Conservation (phyloP, 257 asterid genomes). For the Nicotiana tabacum region DNA sequence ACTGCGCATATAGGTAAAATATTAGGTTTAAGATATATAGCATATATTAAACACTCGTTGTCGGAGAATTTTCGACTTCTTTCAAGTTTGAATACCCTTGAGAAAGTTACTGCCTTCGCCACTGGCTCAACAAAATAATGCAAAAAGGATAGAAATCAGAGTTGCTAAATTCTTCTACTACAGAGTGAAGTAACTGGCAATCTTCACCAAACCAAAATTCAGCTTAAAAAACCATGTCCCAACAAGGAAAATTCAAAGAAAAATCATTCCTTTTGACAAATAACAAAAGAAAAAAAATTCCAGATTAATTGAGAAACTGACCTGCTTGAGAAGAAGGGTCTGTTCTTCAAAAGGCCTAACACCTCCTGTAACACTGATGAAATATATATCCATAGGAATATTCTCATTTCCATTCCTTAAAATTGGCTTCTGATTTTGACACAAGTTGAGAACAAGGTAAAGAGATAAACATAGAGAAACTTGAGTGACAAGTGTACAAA, state of each 20-base stretch:
- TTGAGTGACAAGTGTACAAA: constrained; percentile 54
- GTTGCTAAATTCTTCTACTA: background rate
- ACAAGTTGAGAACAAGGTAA: constrained; percentile 39
- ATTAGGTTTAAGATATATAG: no score
- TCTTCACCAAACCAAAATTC: background rate
- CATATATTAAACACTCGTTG: no score
- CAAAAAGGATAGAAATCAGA: background rate
- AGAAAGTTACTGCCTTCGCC: no score
- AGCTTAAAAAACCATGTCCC: background rate
- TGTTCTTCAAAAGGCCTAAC: constrained; percentile 41
- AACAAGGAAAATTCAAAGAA: background rate
- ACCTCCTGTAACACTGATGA: constrained; percentile 49
- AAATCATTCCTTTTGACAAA: background rate
- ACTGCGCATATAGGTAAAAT: no score
- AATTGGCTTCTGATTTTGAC: constrained; percentile 29
- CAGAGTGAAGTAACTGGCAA: background rate
- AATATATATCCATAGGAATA: constrained; percentile 25
- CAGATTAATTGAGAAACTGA: constrained; percentile 14
- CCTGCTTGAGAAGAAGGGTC: constrained; percentile 54
- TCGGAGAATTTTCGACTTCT: no score
- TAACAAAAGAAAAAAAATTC: background rate
- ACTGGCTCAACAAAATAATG: background rate
- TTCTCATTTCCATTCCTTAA: constrained; percentile 10
- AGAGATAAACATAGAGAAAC: constrained; percentile 42
- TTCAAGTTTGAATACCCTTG: no score